Evolutionary conservation across 345 rosid species (phyloP), one percentile per base, ranked within the genome.

Genomic region (Zanthoxylum bungeanum): DNA sequence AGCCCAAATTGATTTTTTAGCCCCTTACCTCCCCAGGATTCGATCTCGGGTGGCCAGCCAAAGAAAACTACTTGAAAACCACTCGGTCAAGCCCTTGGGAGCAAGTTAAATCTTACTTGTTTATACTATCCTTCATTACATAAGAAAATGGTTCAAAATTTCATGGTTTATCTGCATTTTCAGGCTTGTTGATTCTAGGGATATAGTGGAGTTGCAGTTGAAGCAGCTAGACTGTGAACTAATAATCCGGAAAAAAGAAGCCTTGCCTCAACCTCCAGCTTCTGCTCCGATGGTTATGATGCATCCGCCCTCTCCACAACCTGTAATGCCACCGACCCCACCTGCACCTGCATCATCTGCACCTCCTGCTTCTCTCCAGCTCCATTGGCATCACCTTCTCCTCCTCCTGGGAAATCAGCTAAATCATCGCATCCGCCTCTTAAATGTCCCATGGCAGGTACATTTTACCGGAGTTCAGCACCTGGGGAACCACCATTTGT

Each of bases 141-240:
- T 51, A 7, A 22, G 27, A 28, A 0, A 1, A 49, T 51, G 44
- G 28, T 11, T 36, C 46, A 37, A 51, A 64, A 22, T 34, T 17
- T n/a, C 6, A 33, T 62, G 55, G 66, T 70, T 57, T 56, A 36
- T 65, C 7, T 58, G 44, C 69, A 39, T 65, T 68, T 83, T 75
- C 85, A 91, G 98, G 84, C 90, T 93, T 60, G 98, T 93, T 57
- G 93, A 93, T 84, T 91, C 97, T 7, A 84, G 91, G 78, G 98
- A 93, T 80, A 89, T 93, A 2, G 84, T 84, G 60, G 98, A 93
- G 86, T 81, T 93, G 87, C 89, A 85, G 67, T 75, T 93, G 80
- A 93, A 93, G 75, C 98, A 93, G 77, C 89, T 85, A 5, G 97
- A 88, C 69, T 88, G 92, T 66, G 98, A 93, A 73, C 74, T 93